Evolutionary conservation across 495 filamentous ascomycete genomes (phyloP).

Genomic region (Aspergillus olivimuriae): DNA sequence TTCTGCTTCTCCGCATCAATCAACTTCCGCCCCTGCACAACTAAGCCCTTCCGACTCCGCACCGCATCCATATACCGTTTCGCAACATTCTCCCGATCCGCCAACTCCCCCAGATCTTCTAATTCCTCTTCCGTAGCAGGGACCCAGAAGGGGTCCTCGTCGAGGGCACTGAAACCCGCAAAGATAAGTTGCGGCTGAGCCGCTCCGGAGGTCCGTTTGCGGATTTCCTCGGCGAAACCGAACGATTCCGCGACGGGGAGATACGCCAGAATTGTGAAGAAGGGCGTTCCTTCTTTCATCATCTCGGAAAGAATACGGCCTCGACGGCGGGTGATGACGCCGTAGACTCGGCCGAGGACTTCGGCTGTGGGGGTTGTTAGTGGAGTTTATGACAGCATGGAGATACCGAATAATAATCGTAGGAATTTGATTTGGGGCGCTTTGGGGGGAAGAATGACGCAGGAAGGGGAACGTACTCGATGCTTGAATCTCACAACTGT

Average conservation of each 20-base stretch:
- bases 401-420: no score
- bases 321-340: constrained; percentile 82
- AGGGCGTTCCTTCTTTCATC: constrained; percentile 92
- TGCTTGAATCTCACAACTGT: constrained; percentile 94
- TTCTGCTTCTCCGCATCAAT: constrained; percentile 99
- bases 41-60: constrained; percentile 73
- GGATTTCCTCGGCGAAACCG: constrained; percentile 92
- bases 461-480: constrained; percentile 54
- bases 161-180: constrained; percentile 80
- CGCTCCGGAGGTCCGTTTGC: constrained; percentile 84
- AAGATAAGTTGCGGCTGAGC: constrained; percentile 92
- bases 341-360: constrained; percentile 91
- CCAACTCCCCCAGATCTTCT: constrained; percentile 91
- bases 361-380: constrained; percentile 52
- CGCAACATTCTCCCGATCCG: constrained; percentile 89
- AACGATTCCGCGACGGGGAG: constrained; percentile 93
- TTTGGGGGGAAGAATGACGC: not conserved
- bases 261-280: constrained; percentile 83
- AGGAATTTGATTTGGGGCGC: constrained; percentile 10
- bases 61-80: constrained; percentile 94
- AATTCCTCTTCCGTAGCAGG: constrained; percentile 94
- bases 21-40: constrained; percentile 71
- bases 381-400: constrained; percentile 1
- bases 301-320: constrained; percentile 83
- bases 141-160: constrained; percentile 96